Conservation (phyloP, 2,329 filamentous ascomycete species). For the Escovopsis sp. region DNA sequence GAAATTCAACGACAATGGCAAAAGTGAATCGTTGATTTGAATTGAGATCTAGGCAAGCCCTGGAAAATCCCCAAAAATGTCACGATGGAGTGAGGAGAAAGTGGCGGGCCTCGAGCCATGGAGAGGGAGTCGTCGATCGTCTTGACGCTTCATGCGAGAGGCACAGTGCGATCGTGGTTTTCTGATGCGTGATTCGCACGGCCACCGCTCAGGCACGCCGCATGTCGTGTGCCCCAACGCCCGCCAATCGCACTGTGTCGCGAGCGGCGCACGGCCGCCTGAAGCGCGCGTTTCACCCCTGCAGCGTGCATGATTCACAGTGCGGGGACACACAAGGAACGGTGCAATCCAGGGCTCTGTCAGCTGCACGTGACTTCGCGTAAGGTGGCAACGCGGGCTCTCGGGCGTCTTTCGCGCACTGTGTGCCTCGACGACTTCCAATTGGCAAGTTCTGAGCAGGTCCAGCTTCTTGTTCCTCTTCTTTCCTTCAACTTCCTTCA, state of each 20-base stretch:
- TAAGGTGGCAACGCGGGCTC: conserved; percentile 13
- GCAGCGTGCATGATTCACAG: conserved; percentile 8
- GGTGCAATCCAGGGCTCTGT: conserved; percentile 6
- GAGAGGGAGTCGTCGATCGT: no score
- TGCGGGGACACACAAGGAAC: conserved; percentile 6
- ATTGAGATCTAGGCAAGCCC: no score
- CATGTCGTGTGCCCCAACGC: conserved; percentile 13
- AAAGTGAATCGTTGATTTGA: no score
- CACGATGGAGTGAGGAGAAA: neutral
- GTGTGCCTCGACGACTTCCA: conserved; percentile 10
- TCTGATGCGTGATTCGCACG: conserved; percentile 2
- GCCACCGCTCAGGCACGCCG: conserved; percentile 18
- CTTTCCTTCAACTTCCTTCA: no score
- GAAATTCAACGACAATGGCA: no score
- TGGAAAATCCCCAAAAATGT: no score
- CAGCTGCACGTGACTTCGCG: conserved; percentile 18
- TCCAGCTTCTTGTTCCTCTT: no score
- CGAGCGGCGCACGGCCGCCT: no score
- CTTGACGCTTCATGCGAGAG: conserved; percentile 1
- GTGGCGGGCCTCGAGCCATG: conserved; percentile 2
- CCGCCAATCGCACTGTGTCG: no score
- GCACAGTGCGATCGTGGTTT: conserved; percentile 9
- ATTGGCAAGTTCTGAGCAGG: no score
- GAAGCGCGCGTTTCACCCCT: no score
- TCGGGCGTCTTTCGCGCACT: conserved; percentile 12